Evolutionary conservation across 345 rosid species (phyloP).

Genomic region (Acer negundo): DNA sequence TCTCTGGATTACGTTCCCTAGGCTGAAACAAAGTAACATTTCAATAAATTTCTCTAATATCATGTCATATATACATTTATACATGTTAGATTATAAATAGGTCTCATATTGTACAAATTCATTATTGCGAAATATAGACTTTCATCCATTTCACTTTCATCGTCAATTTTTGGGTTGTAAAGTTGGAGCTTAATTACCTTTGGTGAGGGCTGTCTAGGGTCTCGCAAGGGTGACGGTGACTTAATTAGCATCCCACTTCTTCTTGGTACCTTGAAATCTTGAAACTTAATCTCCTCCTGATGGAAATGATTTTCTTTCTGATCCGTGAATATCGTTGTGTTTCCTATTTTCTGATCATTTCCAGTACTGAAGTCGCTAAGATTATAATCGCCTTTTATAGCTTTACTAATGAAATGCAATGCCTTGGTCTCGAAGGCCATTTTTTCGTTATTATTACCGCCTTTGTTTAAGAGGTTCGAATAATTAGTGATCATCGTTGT

Average conservation of each 20-base stretch:
- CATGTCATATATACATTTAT: no score
- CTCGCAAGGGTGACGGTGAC: conserved; percentile 71
- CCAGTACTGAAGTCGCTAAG: conserved; percentile 48
- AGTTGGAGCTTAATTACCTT: conserved; percentile 37
- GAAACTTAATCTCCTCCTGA: conserved; percentile 45
- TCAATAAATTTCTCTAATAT: not conserved
- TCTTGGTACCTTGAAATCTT: conserved; percentile 38
- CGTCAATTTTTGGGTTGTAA: not conserved
- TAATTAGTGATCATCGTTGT: conserved; percentile 14
- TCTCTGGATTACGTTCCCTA: conserved; percentile 55
- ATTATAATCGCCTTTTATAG: conserved; percentile 75
- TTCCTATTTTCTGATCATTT: conserved; percentile 40
- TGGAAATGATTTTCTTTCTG: conserved; percentile 49
- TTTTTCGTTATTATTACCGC: conserved; percentile 40
- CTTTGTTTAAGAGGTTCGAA: conserved; percentile 45
- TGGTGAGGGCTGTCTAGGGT: conserved; percentile 65
- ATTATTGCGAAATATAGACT: no score
- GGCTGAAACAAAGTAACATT: conserved; percentile 37
- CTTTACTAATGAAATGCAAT: conserved; percentile 85
- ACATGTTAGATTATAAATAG: no score
- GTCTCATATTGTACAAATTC: no score
- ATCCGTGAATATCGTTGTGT: conserved; percentile 29
- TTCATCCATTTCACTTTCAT: no score
- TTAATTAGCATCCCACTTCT: conserved; percentile 45
- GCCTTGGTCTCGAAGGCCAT: conserved; percentile 75